A percentile compares a stretch with the other conserved stretches of the same genome.
phyloP scores from a whole-genome alignment of 768 basidiomycete genomes.

The Russula brevipes region DNA sequence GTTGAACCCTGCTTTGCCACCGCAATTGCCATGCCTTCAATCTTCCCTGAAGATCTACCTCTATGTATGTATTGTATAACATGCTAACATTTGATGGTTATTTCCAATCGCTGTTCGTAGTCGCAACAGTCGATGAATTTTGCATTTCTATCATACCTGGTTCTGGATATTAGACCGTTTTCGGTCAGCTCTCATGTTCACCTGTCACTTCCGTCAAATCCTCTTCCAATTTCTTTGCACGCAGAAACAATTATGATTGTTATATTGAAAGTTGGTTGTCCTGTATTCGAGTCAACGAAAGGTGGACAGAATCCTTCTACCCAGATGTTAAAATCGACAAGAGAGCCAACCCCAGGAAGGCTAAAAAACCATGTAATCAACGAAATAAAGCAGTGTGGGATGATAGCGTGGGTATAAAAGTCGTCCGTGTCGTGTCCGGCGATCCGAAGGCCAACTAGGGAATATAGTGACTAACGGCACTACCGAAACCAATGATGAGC shows the following conservation, averaged over 20 bases:
- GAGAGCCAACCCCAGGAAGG: slow-evolving; percentile 6
- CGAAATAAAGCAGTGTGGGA: slow-evolving; percentile 10
- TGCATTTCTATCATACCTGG: background rate
- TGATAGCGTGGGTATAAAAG: slow-evolving; percentile 14
- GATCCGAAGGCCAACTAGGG: background rate
- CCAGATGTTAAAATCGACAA: background rate
- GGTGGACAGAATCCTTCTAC: background rate
- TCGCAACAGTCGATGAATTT: background rate
- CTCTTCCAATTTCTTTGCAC: too few relatives aligned
- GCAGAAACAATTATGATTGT: background rate
- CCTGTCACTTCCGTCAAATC: too few relatives aligned
- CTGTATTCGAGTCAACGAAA: slow-evolving; percentile 6
- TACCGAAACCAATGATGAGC: slow-evolving; percentile 5
- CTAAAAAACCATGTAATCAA: slow-evolving; percentile 5
- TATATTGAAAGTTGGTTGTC: background rate
- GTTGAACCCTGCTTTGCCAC: background rate
- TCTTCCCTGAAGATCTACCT: background rate
- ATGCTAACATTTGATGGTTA: background rate
- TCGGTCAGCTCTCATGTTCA: too few relatives aligned
- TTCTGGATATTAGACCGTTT: too few relatives aligned
- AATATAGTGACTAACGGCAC: background rate
- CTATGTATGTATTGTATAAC: background rate
- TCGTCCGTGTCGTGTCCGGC: background rate
- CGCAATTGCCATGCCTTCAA: background rate
- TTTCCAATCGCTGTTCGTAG: background rate